A percentile compares a stretch with the other conserved stretches of the same genome.
Conservation (phyloP, 192 early-diverging fungal species). For the Coemansia erecta region DNA sequence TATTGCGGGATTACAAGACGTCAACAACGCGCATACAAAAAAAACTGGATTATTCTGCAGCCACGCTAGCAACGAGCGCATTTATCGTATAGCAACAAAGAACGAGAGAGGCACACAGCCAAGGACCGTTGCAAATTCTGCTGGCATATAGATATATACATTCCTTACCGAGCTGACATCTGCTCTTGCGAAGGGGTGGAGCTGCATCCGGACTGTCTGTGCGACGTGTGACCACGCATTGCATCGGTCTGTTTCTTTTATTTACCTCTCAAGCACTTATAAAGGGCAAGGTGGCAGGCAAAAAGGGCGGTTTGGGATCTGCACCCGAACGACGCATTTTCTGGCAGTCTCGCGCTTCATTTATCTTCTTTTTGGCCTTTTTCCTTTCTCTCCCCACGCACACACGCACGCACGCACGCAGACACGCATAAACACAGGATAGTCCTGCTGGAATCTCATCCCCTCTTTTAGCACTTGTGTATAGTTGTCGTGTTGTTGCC, state of each 20-base stretch:
- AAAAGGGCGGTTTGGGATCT: slow-evolving; percentile 2
- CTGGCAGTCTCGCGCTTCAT: slow-evolving; percentile 9
- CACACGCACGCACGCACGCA: not conserved
- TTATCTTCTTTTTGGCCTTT: not conserved
- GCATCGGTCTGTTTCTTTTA: not conserved
- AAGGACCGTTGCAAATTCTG: too few species aligned
- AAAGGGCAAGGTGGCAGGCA: not conserved
- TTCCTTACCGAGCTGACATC: too few species aligned
- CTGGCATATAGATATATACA: too few species aligned
- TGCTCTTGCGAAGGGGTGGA: too few species aligned
- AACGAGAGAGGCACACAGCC: too few species aligned
- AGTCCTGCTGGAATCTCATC: not conserved
- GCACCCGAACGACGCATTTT: slow-evolving; percentile 4
- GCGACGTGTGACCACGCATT: not conserved
- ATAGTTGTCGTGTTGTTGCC: slow-evolving; percentile 2
- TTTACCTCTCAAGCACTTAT: not conserved
- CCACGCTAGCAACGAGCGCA: too few species aligned
- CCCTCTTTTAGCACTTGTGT: not conserved
- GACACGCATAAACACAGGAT: slow-evolving; percentile 1
- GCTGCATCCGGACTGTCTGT: too few species aligned
- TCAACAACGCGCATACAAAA: too few species aligned
- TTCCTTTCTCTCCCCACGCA: not conserved
- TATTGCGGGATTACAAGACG: too few species aligned
- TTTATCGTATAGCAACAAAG: too few species aligned
- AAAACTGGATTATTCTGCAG: too few species aligned